These are phyloP conservation scores for Lasiodiplodia theobromae DNA, from an alignment of 2,329 filamentous ascomycete genomes.

Conservation along the genomic window DNA sequence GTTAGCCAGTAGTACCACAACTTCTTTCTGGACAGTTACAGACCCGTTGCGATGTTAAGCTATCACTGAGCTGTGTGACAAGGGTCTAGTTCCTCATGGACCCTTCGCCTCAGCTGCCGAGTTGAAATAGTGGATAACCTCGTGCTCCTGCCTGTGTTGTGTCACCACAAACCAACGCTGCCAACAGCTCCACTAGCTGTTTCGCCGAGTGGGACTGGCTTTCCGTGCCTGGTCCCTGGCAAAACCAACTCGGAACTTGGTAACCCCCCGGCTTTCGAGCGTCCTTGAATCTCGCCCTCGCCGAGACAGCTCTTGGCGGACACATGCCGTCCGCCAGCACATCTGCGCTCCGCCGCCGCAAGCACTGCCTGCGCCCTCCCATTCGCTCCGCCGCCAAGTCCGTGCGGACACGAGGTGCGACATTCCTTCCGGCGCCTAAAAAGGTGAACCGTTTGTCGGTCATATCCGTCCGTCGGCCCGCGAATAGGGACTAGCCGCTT, in stretches of 20 bases:
- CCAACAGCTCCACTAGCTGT: slow-evolving; percentile 2
- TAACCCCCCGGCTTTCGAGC: not conserved
- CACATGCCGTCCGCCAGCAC: slow-evolving; percentile 3
- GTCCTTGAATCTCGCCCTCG: slow-evolving; percentile 7
- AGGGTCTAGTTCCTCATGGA: not conserved
- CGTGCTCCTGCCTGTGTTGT: slow-evolving; percentile 5
- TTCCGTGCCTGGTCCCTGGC: not conserved
- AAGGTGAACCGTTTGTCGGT: slow-evolving; percentile 1
- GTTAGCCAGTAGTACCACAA: not conserved
- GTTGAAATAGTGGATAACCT: not conserved
- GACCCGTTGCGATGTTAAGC: not conserved
- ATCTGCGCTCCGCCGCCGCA: slow-evolving; percentile 2
- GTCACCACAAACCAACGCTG: not conserved
- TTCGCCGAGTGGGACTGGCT: not conserved
- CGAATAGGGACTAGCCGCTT: not conserved
- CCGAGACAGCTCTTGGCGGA: slow-evolving; percentile 12
- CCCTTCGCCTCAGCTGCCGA: not conserved
- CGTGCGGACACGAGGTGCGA: slow-evolving; percentile 4
- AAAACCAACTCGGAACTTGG: not conserved
- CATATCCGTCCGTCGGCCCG: not conserved
- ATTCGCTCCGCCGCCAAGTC: not conserved
- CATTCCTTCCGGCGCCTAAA: not conserved
- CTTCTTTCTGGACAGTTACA: not conserved
- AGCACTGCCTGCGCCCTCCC: not conserved
- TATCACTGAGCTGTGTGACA: not conserved